Base-by-base conservation (phyloP, 164 flowering plant genomes). In the Tinospora cordifolia region DNA sequence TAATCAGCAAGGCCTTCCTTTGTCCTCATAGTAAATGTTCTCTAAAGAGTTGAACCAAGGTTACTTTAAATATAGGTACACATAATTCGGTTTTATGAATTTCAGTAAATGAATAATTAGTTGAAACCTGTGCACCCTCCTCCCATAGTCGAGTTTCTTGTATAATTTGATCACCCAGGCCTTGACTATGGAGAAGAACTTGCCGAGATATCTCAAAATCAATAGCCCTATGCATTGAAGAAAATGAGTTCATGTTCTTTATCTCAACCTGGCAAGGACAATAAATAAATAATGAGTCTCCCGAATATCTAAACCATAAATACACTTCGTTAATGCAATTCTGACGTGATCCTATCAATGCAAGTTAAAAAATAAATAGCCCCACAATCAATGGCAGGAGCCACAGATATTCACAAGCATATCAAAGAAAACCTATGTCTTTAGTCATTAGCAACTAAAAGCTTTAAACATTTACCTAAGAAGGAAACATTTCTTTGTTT, bases 121-220 rank as follows among this genome's bases (percentile, higher is more conserved):
- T 63, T 49, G 38, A 47, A 72, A 91, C 98, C 97, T 93, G 97
- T 74, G 88, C 73, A 30, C 92, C 90, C 72, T 93, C 97, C 67
- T 91, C 98, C 97, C 98, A 91, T 14, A 87, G 93, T 41, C 97
- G 89, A 76, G 98, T 91, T 80, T 91, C 97, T 71, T 89, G 97
- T 54, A 91, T 84, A 80, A 93, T 87, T 77, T 86, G 79, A 80
- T 86, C 89, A 69, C 62, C 82, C 73, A 83, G 83, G 27, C 94
- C 94, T 85, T 87, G 80, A 74, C 70, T 82, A 69, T 85, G 83
- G 22, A 93, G 92, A 62, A 65, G 72, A 41, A 72, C 90, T 79
- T 93, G 96, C 75, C 98, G 83, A 57, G 85, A 75, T 66, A 89
- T 90, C 86, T 93, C 96, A 80, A 80, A 90, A 80, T 91, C 96